Base-by-base conservation (phyloP, 2,329 filamentous ascomycete genomes). In the Aspergillus novoparasiticus region DNA sequence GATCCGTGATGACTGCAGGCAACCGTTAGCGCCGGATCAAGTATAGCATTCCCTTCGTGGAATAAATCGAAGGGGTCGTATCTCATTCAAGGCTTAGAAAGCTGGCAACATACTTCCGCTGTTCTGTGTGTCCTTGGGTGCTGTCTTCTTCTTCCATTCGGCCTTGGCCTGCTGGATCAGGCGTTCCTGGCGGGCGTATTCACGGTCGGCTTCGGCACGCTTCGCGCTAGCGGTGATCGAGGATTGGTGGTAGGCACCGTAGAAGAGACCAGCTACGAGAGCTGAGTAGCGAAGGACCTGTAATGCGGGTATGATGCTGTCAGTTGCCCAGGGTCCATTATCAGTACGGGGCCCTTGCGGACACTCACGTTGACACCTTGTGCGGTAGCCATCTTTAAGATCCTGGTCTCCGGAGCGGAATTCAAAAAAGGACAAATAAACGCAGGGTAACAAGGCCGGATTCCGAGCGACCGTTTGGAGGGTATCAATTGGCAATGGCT, bases 221-320 rank as follows among this genome's bases (percentile, higher is more conserved):
- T 89, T 91, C 76, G 93, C 88, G 74, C 86, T 81, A 62, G 91
- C 81, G 71, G 83, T 89, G 80, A 99, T 90, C 67, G 88, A 87
- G 76, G 90, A 86, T 85, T 99, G 95, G 85, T 97, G 94, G 82
- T 90, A 92, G 85, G 97, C 89, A 80, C 95, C 95, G 85, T 99
- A 99, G 83, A 97, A 90, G 78, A 98, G 84, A 79, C 95, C 95
- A 76, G 93, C 85, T 76, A 89, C 91, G 71, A 99, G 91, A 78
- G 94, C 94, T 77, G 93, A 94, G 87, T 94, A 99, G 83, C 95
- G 94, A 81, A 98, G 88, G 81, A 99, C 94, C 95, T 99, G 81
- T 58, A 73, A 41, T 66, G 61, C 28, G 57, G 58, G 34, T 23
- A 55, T 46, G 23, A 53, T 48, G 43, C 32, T 39, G 66, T 70